Percentiles rank a stretch among this genome's conserved stretches.
phyloP scores from a whole-genome alignment of 768 basidiomycete species.

The Lactarius hengduanensis region DNA sequence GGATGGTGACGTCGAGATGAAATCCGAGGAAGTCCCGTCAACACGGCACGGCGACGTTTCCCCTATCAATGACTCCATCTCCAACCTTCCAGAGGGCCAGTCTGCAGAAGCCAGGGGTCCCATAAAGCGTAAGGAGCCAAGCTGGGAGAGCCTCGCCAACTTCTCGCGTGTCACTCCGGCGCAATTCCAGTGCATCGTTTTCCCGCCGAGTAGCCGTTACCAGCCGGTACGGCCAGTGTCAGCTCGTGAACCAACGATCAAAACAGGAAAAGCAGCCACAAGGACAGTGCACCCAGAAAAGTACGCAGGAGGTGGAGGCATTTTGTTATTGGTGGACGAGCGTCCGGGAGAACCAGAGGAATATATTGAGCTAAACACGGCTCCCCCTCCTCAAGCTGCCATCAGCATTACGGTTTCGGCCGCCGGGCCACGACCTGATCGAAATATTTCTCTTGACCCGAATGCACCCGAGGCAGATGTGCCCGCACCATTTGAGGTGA shows the following conservation, averaged over 20 bases:
- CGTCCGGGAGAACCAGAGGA: conserved; percentile 69
- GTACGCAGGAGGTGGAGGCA: conserved; percentile 81
- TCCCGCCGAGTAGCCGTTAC: conserved; percentile 77
- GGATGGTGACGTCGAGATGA: conserved; percentile 78
- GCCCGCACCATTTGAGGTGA: conserved; percentile 82
- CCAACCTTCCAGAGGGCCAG: conserved; percentile 46
- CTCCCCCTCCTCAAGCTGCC: conserved; percentile 31
- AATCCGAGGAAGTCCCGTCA: conserved; percentile 49
- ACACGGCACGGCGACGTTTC: conserved; percentile 56
- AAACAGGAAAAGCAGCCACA: conserved; percentile 32
- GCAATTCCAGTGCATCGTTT: conserved; percentile 81
- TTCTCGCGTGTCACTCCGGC: conserved; percentile 90
- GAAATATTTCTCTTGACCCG: conserved; percentile 69
- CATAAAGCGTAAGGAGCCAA: conserved; percentile 71
- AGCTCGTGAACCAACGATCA: conserved; percentile 33
- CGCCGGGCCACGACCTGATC: conserved; percentile 30
- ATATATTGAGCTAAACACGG: conserved; percentile 60
- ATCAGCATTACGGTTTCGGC: conserved; percentile 32
- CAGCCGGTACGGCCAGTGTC: conserved; percentile 85
- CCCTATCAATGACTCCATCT: conserved; percentile 53
- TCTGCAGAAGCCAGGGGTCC: conserved; percentile 42
- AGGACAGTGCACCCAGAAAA: conserved; percentile 48
- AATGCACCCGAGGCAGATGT: conserved; percentile 68
- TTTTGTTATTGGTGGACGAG: conserved; percentile 77
- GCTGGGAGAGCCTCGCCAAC: conserved; percentile 75